These are phyloP conservation scores for Sequoiadendron giganteum DNA, from an alignment of 75 land plant species.

Conservation along the genomic window DNA sequence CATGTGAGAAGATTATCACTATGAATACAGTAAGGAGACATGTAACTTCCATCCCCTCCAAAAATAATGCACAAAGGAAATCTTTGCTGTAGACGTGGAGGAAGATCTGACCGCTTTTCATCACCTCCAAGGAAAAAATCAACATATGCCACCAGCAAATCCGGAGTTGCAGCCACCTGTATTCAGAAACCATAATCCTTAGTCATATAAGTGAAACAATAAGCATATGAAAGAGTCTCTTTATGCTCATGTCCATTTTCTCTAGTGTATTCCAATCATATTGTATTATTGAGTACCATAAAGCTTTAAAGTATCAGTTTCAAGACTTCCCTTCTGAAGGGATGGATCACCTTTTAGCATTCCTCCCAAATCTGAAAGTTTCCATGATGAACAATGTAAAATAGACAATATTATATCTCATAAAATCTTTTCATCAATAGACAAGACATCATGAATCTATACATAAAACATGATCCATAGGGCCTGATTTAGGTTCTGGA, in stretches of 20 bases:
- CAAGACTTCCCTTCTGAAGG: background rate
- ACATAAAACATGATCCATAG: background rate
- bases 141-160: constrained; percentile 84
- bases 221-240: background rate
- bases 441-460: background rate
- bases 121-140: constrained; percentile 98
- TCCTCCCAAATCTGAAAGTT: background rate
- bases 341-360: background rate
- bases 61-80: constrained; percentile 89
- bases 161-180: constrained; percentile 96
- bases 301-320: background rate
- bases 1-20: constrained; percentile 83
- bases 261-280: background rate
- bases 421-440: background rate
- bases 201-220: background rate
- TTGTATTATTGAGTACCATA: background rate
- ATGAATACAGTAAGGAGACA: constrained; percentile 89
- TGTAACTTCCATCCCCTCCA: constrained; percentile 97
- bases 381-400: background rate
- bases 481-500: background rate
- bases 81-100: constrained; percentile 62
- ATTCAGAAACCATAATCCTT: background rate
- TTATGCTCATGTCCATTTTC: background rate
- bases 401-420: background rate
- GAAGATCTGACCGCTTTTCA: constrained; percentile 84